Evolutionary conservation across 495 filamentous ascomycete genomes (phyloP), one percentile per base, ranked within the genome.

Genomic region (Cenococcum geophilum): DNA sequence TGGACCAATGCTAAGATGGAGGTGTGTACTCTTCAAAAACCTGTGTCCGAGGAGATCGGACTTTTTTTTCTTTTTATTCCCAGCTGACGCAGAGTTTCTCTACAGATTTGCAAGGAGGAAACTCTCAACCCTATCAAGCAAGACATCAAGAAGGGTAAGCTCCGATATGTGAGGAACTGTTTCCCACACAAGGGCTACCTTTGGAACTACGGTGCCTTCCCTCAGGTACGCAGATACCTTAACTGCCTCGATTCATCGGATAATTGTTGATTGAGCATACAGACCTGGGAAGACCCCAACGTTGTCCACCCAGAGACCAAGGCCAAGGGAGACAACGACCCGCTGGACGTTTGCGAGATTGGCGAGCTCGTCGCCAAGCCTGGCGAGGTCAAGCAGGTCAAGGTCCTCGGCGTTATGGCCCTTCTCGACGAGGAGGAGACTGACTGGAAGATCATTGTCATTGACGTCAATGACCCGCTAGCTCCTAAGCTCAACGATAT

Each of bases 361-460:
- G 95, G 95, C 73, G 95, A 97, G 83, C 82, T 96, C 32, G 95
- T 99, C 65, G 90, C 88, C 74, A 91, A 92, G 79, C 80, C 86
- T 36, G 95, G 95, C 60, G 91, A 99, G 79, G 80, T 99, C 78
- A 99, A 96, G 83, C 92, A 97, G 77, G 95, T 99, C 81, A 97
- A 97, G 86, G 88, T 97, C 42, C 86, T 99, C 58, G 95, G 95
- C 77, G 92, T 96, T 65, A 99, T 99, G 95, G 95, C 95, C 62
- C 85, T 99, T 66, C 86, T 99, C 48, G 95, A 99, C 71, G 95
- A 99, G 82, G 95, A 92, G 75, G 95, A 99, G 85, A 99, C 95
- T 64, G 95, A 99, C 83, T 99, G 95, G 95, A 99, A 99, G 86
- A 89, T 97, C 77, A 97, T 99, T 69, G 93, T 96, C 78, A 93